These are phyloP conservation scores for Sporothrix curviconia DNA, from an alignment of 2,329 filamentous ascomycete species.

Conservation along the genomic window DNA sequence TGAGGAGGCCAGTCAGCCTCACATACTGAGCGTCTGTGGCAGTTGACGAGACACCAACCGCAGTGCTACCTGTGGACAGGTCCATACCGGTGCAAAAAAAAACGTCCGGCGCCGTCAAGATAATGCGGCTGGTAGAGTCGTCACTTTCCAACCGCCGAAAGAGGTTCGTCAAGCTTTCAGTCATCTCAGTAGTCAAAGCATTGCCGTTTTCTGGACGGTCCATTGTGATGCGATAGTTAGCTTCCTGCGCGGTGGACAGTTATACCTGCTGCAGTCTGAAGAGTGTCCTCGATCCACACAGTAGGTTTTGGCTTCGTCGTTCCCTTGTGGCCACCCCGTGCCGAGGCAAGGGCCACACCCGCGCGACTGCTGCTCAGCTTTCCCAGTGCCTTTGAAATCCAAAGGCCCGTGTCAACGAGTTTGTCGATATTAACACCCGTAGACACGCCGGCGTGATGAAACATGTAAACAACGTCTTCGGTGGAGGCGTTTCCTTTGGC, in stretches of 20 bases:
- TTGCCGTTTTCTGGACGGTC: slow-evolving; percentile 2
- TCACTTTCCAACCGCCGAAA: slow-evolving; percentile 16
- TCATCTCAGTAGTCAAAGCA: slow-evolving; percentile 1
- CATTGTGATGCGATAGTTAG: too few relatives aligned
- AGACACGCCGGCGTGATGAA: slow-evolving; percentile 65
- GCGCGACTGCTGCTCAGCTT: slow-evolving; percentile 58
- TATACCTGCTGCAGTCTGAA: too few relatives aligned
- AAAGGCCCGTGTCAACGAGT: slow-evolving; percentile 61
- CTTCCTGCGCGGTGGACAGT: too few relatives aligned
- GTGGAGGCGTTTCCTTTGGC: slow-evolving; percentile 82
- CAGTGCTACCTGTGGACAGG: neutral
- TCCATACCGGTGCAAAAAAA: slow-evolving; percentile 36
- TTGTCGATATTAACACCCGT: slow-evolving; percentile 66
- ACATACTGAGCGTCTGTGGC: neutral
- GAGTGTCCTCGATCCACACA: too few relatives aligned
- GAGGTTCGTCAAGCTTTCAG: neutral
- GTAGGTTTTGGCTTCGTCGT: too few relatives aligned
- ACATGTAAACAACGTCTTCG: slow-evolving; percentile 74
- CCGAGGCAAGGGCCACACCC: slow-evolving; percentile 31
- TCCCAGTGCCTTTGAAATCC: slow-evolving; percentile 61
- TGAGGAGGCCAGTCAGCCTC: slow-evolving; percentile 26
- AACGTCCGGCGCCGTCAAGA: slow-evolving; percentile 27
- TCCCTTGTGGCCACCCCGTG: too few relatives aligned
- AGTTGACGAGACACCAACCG: neutral
- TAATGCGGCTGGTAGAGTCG: slow-evolving; percentile 25